Percentiles rank a stretch among this genome's conserved stretches.
phyloP scores from a whole-genome alignment of 805 yeast genomes.

The Nakazawaea wyomingensis region DNA sequence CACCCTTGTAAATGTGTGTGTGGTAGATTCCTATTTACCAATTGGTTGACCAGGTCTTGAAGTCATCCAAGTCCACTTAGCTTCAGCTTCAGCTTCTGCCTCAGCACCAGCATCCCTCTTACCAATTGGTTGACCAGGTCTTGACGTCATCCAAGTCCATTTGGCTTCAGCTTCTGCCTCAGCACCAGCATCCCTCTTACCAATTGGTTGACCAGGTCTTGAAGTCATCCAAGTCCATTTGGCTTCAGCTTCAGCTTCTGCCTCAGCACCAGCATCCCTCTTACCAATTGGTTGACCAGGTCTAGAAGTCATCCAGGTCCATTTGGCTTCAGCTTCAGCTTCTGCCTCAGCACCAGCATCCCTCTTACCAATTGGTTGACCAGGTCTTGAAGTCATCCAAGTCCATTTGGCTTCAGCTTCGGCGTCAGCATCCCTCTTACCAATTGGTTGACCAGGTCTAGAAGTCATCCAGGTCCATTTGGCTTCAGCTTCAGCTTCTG shows the following conservation, averaged over 20 bases:
- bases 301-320: slow-evolving; percentile 10
- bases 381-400: slow-evolving; percentile 5
- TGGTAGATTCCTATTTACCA: too few species aligned
- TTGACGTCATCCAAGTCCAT: slow-evolving; percentile 13
- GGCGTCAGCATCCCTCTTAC: slow-evolving; percentile 22
- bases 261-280: slow-evolving; percentile 23
- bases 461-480: slow-evolving; percentile 11
- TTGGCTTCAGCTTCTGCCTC: slow-evolving; percentile 18
- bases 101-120: slow-evolving; percentile 18
- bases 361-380: slow-evolving; percentile 22
- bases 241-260: slow-evolving; percentile 18
- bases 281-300: slow-evolving; percentile 19
- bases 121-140: slow-evolving; percentile 12
- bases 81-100: slow-evolving; percentile 17
- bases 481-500: slow-evolving; percentile 15
- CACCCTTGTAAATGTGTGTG: too few species aligned
- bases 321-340: slow-evolving; percentile 19
- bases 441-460: slow-evolving; percentile 11
- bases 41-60: slow-evolving; percentile 15
- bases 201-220: slow-evolving; percentile 7
- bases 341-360: slow-evolving; percentile 22
- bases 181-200: slow-evolving; percentile 17
- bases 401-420: slow-evolving; percentile 12
- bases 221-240: slow-evolving; percentile 14
- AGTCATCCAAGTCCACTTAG: slow-evolving; percentile 14